A percentile compares a stretch with the other conserved stretches of the same genome.
Evolutionary conservation across 805 yeast species (phyloP).

Genomic region (Wickerhamomyces hampshirensis): DNA sequence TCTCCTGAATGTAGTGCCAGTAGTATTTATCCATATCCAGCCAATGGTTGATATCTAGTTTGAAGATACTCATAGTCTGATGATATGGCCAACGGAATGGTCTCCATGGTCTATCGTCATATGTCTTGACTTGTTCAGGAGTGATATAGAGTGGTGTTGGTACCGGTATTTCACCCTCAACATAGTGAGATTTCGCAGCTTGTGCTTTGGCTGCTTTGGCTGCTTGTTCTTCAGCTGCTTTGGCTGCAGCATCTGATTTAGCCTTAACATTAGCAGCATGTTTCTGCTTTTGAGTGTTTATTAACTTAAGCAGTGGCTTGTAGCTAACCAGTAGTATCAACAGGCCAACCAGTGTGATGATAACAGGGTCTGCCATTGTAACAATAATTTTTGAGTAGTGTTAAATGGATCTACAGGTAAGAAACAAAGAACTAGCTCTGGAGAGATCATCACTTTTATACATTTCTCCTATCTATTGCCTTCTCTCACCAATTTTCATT

Average conservation of each 20-base stretch:
- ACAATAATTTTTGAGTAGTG: too few species aligned
- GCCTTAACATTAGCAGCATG: neutral
- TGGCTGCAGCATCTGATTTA: neutral
- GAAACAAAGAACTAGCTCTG: too few species aligned
- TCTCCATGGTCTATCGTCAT: slow-evolving; percentile 78
- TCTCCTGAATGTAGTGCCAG: slow-evolving; percentile 60
- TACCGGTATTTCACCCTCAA: slow-evolving; percentile 15
- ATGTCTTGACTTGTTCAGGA: slow-evolving; percentile 58
- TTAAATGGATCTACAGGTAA: too few species aligned
- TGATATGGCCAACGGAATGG: slow-evolving; percentile 80
- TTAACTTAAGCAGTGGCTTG: slow-evolving; percentile 9
- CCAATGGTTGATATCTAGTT: slow-evolving; percentile 72
- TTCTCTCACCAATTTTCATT: too few species aligned
- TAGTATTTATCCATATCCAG: slow-evolving; percentile 76
- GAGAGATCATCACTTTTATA: too few species aligned
- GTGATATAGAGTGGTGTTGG: slow-evolving; percentile 60
- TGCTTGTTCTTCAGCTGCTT: neutral
- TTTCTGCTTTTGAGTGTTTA: slow-evolving; percentile 4
- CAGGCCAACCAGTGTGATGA: slow-evolving; percentile 5
- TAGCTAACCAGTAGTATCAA: slow-evolving; percentile 8
- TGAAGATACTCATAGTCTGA: slow-evolving; percentile 72
- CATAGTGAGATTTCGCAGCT: slow-evolving; percentile 4
- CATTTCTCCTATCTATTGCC: too few species aligned
- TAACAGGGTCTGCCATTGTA: slow-evolving; percentile 11
- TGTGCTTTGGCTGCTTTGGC: neutral